These are phyloP conservation scores for Botrytis paeoniae DNA, from an alignment of 2,329 filamentous ascomycete genomes.

Conservation along the genomic window DNA sequence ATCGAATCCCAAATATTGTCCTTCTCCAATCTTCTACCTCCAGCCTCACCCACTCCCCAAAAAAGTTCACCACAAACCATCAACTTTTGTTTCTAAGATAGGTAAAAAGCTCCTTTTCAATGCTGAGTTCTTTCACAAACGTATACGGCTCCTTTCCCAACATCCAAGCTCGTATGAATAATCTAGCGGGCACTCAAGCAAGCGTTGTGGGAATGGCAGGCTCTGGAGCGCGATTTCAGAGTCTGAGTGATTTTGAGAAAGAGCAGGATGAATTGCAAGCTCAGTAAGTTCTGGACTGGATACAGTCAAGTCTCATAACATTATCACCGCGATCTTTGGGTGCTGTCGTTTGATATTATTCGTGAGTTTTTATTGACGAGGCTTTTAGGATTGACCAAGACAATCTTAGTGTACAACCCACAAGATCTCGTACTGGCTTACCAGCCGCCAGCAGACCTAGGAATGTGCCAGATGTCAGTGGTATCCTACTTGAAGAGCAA, in stretches of 20 bases:
- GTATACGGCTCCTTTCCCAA: neutral
- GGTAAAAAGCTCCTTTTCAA: neutral
- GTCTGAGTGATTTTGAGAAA: neutral
- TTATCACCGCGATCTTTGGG: neutral
- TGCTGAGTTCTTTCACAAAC: neutral
- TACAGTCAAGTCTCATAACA: neutral
- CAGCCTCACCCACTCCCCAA: neutral
- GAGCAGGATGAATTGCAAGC: constrained; percentile 14
- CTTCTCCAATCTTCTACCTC: neutral
- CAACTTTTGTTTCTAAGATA: neutral
- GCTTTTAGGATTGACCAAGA: neutral
- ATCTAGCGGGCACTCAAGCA: neutral
- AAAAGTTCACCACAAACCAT: neutral
- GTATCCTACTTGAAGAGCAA: constrained; percentile 21
- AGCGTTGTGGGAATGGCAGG: neutral
- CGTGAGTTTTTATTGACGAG: neutral
- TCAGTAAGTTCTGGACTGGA: neutral
- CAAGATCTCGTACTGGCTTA: neutral
- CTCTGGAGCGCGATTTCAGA: neutral
- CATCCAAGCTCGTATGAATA: neutral
- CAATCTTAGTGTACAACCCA: neutral
- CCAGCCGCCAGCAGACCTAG: constrained; percentile 23
- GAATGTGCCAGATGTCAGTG: constrained; percentile 19
- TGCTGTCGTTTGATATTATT: neutral
- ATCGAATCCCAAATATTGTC: neutral